A percentile compares a stretch with the other conserved stretches of the same genome.
Conservation (phyloP, 441 rosid species). For the Theobroma grandiflorum region DNA sequence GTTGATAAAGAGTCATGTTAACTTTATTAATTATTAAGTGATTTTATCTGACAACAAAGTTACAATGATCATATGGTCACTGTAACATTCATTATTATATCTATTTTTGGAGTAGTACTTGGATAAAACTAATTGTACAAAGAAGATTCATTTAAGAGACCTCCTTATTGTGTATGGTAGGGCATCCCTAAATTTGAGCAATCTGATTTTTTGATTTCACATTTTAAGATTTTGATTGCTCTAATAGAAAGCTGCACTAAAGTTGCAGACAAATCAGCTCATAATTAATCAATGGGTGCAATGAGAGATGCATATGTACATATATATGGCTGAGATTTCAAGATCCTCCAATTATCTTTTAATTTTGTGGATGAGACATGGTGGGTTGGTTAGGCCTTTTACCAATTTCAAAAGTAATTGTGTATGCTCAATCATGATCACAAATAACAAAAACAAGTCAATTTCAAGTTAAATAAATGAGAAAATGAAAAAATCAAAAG, state of each 20-base stretch:
- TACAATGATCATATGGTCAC: not conserved
- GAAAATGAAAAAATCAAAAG: not conserved
- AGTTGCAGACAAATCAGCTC: not conserved
- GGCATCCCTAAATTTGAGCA: not conserved
- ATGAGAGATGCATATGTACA: not conserved
- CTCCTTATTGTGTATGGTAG: no score
- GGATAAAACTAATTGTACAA: no score
- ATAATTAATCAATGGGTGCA: not conserved
- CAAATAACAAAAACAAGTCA: not conserved
- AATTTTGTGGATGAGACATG: not conserved
- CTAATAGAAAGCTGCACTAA: not conserved
- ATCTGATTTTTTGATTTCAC: not conserved
- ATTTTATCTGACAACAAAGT: not conserved
- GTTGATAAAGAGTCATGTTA: not conserved
- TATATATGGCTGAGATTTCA: not conserved
- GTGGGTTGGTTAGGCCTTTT: constrained; percentile 1
- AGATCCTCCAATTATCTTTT: not conserved
- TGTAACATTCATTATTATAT: not conserved
- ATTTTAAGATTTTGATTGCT: not conserved
- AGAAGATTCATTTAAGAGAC: no score
- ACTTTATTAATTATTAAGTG: not conserved
- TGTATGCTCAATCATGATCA: not conserved
- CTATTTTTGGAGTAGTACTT: no score
- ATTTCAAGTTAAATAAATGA: not conserved
- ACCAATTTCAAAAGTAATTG: not conserved